phyloP scores from a whole-genome alignment of 495 filamentous ascomycete species.

The Podospora sp. region DNA sequence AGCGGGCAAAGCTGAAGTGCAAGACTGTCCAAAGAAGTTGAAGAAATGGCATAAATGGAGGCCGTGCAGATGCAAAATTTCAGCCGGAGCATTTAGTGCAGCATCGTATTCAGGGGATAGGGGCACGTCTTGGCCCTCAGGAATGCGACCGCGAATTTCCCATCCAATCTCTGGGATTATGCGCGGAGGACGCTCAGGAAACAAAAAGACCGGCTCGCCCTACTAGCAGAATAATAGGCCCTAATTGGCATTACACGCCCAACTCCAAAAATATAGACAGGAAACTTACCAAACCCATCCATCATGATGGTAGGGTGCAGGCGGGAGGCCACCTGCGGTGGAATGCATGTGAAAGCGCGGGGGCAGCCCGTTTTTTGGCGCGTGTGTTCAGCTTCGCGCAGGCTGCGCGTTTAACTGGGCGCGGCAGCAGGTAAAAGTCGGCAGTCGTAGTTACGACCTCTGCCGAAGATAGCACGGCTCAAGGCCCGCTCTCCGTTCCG shows the following conservation, averaged over 20 bases:
- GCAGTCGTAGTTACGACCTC: neutral
- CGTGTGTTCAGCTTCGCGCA: neutral
- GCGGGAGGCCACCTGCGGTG: neutral
- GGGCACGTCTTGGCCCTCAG: constrained; percentile 1
- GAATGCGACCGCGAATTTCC: constrained; percentile 2
- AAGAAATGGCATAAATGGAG: neutral
- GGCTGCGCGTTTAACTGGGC: neutral
- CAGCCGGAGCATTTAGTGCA: constrained; percentile 1
- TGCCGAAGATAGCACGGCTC: neutral
- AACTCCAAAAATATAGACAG: neutral
- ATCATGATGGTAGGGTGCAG: neutral
- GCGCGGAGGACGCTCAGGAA: neutral
- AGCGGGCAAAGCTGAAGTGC: neutral
- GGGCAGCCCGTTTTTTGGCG: neutral
- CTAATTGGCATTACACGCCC: neutral
- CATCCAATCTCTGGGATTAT: constrained; percentile 13
- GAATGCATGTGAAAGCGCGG: neutral
- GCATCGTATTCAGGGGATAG: neutral
- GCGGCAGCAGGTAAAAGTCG: neutral
- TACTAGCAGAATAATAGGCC: too few species aligned
- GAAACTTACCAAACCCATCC: neutral
- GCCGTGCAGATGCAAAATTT: neutral
- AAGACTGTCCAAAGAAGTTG: neutral
- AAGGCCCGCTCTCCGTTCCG: neutral
- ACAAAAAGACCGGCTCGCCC: neutral